Evolutionary conservation across 129 eudicot genomes (phyloP).

Genomic region (Pulicaria dysenterica): DNA sequence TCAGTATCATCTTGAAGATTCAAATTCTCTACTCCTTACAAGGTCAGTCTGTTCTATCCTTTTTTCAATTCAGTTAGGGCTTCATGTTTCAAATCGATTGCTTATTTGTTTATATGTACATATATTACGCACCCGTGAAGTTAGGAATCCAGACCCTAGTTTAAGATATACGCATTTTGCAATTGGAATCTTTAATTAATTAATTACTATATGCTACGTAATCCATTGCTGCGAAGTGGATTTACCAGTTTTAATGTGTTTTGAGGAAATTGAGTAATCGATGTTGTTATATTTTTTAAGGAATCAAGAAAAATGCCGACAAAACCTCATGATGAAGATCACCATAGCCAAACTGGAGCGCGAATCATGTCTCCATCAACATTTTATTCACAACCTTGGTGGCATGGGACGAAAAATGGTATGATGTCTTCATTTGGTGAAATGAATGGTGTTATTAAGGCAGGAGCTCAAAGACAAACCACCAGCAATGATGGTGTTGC

Average conservation of each 20-base stretch:
- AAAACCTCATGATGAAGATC: conserved; percentile 39
- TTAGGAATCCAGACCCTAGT: neutral
- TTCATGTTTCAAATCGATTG: conserved; percentile 18
- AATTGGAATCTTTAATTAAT: neutral
- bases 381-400: conserved; percentile 65
- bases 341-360: conserved; percentile 28
- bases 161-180: neutral
- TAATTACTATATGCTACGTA: neutral
- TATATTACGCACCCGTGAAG: neutral
- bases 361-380: conserved; percentile 36
- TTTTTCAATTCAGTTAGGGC: conserved; percentile 24
- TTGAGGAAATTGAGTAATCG: conserved; percentile 17
- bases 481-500: conserved; percentile 30
- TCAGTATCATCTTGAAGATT: conserved; percentile 23
- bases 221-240: conserved; percentile 1
- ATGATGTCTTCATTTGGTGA: conserved; percentile 38
- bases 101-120: neutral
- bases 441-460: conserved; percentile 32
- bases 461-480: conserved; percentile 37
- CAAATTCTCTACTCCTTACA: conserved; percentile 1
- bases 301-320: conserved; percentile 48
- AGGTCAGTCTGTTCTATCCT: conserved; percentile 32
- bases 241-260: conserved; percentile 11
- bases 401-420: conserved; percentile 54
- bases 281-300: conserved; percentile 1